Evolutionary conservation across 768 basidiomycete species (phyloP).

Genomic region (Kwoniella shandongensis): DNA sequence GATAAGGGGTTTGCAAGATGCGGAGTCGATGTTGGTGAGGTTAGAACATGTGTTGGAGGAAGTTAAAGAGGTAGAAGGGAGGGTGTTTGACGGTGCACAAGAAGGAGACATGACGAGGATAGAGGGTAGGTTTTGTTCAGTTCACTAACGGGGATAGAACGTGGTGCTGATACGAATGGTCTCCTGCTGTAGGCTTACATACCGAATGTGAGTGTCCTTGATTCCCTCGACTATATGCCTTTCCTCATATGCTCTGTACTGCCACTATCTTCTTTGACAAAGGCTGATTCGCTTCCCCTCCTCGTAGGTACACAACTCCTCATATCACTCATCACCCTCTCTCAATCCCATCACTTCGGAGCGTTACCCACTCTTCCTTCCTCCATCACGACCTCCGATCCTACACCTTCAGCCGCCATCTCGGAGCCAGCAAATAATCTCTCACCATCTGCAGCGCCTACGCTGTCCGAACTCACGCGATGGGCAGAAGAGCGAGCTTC

Average conservation of each 20-base stretch:
- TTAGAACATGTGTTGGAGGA: slow-evolving; percentile 9
- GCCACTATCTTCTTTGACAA: too few species aligned
- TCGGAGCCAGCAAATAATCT: not conserved
- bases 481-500: slow-evolving; percentile 27
- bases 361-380: slow-evolving; percentile 23
- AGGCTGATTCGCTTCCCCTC: not conserved
- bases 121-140: too few species aligned
- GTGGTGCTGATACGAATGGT: not conserved
- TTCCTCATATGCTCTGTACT: too few species aligned
- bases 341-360: slow-evolving; percentile 15
- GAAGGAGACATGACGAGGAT: slow-evolving; percentile 9
- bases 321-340: slow-evolving; percentile 9
- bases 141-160: too few species aligned
- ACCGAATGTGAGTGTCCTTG: slow-evolving; percentile 19
- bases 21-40: slow-evolving; percentile 1
- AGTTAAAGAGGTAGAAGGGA: slow-evolving; percentile 11
- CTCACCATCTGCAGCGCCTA: not conserved
- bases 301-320: slow-evolving; percentile 15
- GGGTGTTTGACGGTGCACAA: slow-evolving; percentile 7
- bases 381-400: not conserved
- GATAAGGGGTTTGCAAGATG: slow-evolving; percentile 4
- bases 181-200: slow-evolving; percentile 7
- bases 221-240: too few species aligned
- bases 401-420: not conserved
- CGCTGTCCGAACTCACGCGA: slow-evolving; percentile 16